A percentile compares a stretch with the other conserved stretches of the same genome.
These are phyloP conservation scores for Peniophora sp. DNA, from an alignment of 1,284 basidiomycete genomes.

Conservation along the genomic window DNA sequence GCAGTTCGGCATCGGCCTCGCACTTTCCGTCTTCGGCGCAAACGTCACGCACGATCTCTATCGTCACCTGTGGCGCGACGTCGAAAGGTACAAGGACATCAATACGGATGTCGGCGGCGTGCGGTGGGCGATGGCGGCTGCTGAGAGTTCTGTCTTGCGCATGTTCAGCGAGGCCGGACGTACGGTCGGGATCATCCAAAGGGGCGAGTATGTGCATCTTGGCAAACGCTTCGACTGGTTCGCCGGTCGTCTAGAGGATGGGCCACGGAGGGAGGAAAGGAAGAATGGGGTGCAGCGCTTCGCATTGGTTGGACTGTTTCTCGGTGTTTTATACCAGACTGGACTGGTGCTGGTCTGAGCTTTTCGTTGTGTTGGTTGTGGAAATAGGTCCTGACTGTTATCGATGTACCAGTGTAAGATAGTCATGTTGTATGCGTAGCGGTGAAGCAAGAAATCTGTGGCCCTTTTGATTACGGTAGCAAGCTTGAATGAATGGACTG, in stretches of 20 bases:
- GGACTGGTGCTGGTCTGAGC: too few species aligned
- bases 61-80: slow-evolving; percentile 36
- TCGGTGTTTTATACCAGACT: too few species aligned
- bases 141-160: slow-evolving; percentile 42
- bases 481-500: too few species aligned
- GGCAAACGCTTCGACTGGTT: slow-evolving; percentile 51
- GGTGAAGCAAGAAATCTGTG: too few species aligned
- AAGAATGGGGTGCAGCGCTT: slow-evolving; percentile 26
- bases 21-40: slow-evolving; percentile 24
- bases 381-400: too few species aligned
- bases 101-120: slow-evolving; percentile 27
- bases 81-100: slow-evolving; percentile 22
- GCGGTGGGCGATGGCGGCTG: slow-evolving; percentile 32
- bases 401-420: too few species aligned
- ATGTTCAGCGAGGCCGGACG: slow-evolving; percentile 45
- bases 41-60: slow-evolving; percentile 42
- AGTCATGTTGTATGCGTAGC: too few species aligned
- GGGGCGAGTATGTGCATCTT: slow-evolving; percentile 31
- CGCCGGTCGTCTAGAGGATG: slow-evolving; percentile 29
- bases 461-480: too few species aligned
- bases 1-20: slow-evolving; percentile 16
- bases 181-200: slow-evolving; percentile 33
- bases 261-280: slow-evolving; percentile 34
- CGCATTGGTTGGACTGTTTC: slow-evolving; percentile 11
- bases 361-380: too few species aligned